These are phyloP conservation scores for Aquilaria sinensis DNA, from an alignment of 345 rosid species.

Conservation along the genomic window DNA sequence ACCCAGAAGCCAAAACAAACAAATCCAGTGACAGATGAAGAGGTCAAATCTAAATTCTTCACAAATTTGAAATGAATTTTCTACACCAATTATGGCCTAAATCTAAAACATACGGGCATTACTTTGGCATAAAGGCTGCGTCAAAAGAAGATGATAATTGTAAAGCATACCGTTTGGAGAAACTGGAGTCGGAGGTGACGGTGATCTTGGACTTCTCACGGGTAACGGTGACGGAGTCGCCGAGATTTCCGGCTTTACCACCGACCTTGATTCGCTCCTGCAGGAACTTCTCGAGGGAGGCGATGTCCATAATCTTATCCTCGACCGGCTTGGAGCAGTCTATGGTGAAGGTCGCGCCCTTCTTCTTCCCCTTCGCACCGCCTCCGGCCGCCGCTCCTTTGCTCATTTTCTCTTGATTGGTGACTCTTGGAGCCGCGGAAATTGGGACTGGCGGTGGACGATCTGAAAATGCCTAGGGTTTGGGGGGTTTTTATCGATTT, in stretches of 20 bases:
- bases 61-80: too few relatives aligned
- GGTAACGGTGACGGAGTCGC: conserved; percentile 41
- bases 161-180: conserved; percentile 60
- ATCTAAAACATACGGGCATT: not conserved
- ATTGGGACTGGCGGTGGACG: too few relatives aligned
- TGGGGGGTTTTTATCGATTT: not conserved
- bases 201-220: conserved; percentile 50
- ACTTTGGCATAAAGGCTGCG: too few relatives aligned
- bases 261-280: conserved; percentile 84
- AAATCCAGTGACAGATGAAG: too few relatives aligned
- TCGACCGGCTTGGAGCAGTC: conserved; percentile 74
- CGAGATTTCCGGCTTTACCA: conserved; percentile 78
- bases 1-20: too few relatives aligned
- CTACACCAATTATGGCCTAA: too few relatives aligned
- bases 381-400: conserved; percentile 8
- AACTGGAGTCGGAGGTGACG: conserved; percentile 44
- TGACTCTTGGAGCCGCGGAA: too few relatives aligned
- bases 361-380: conserved; percentile 43
- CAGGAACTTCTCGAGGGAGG: conserved; percentile 67
- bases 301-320: conserved; percentile 72
- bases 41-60: too few relatives aligned
- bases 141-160: too few relatives aligned
- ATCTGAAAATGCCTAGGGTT: not conserved
- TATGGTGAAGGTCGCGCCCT: conserved; percentile 49
- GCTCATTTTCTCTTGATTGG: conserved; percentile 3